Conservation (phyloP, 1,284 basidiomycete genomes). For the Xerocomus minutiporus region DNA sequence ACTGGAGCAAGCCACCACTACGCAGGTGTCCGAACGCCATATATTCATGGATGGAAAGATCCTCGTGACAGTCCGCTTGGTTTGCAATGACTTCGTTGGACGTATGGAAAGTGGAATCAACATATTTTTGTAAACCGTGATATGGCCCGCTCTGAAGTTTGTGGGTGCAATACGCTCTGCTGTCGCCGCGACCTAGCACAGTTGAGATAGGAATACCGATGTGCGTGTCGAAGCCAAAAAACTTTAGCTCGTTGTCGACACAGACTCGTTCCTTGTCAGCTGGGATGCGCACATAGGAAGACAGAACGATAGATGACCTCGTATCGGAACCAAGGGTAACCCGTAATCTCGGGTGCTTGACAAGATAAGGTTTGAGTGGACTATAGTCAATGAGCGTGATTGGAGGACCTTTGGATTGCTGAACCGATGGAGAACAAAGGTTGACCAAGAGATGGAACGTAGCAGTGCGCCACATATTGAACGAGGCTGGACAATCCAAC, state of each 20-base stretch:
- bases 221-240: conserved; percentile 32
- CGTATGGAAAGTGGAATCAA: background rate
- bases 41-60: background rate
- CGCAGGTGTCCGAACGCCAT: conserved; percentile 1
- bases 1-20: background rate
- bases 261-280: background rate
- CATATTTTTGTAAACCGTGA: background rate
- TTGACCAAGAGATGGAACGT: conserved; percentile 39
- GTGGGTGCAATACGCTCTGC: background rate
- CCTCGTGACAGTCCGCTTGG: background rate
- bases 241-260: conserved; percentile 16
- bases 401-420: background rate
- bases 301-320: conserved; percentile 29
- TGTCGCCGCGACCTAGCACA: background rate
- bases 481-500: conserved; percentile 36
- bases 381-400: conserved; percentile 8
- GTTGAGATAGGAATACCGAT: background rate
- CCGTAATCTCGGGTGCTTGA: background rate
- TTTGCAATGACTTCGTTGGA: background rate
- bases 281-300: background rate
- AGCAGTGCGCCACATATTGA: conserved; percentile 41
- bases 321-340: conserved; percentile 37
- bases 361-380: background rate
- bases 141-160: background rate
- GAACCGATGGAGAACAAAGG: conserved; percentile 20